phyloP scores from a whole-genome alignment of 1,284 basidiomycete species.

The Inonotus obliquus region DNA sequence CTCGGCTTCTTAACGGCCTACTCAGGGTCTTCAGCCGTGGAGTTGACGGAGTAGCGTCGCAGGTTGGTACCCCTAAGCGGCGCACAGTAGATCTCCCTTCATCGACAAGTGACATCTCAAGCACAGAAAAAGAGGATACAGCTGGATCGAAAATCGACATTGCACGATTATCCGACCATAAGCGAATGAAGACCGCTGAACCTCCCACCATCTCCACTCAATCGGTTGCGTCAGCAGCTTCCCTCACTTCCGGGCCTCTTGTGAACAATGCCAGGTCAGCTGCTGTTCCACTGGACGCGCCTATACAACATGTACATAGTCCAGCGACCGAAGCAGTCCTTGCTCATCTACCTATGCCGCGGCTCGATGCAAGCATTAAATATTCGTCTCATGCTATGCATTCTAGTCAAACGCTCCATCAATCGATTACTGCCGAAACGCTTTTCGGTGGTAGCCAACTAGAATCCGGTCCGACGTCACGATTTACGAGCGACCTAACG shows the following conservation, averaged over 20 bases:
- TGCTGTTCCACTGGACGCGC: neutral
- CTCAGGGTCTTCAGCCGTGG: slow-evolving; percentile 23
- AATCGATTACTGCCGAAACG: neutral
- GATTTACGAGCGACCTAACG: neutral
- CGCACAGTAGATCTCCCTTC: neutral
- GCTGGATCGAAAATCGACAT: neutral
- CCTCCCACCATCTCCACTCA: neutral
- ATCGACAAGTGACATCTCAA: neutral
- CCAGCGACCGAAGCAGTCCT: slow-evolving; percentile 12
- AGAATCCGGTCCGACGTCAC: neutral
- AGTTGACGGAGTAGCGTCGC: slow-evolving; percentile 19
- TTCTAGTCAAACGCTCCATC: neutral
- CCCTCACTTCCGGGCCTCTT: neutral
- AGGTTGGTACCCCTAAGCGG: slow-evolving; percentile 15
- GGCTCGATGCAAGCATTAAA: slow-evolving; percentile 7
- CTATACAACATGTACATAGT: slow-evolving; percentile 3
- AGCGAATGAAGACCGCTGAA: neutral
- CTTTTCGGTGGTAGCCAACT: slow-evolving; percentile 1
- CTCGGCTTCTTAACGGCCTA: slow-evolving; percentile 24
- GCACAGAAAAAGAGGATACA: neutral
- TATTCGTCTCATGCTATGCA: neutral
- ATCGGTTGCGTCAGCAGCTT: neutral
- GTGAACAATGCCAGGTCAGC: neutral
- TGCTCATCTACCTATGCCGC: slow-evolving; percentile 15
- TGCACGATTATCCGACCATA: neutral